Evolutionary conservation across 805 yeast species (phyloP).

Genomic region (Myxozyma vanderwaltii): DNA sequence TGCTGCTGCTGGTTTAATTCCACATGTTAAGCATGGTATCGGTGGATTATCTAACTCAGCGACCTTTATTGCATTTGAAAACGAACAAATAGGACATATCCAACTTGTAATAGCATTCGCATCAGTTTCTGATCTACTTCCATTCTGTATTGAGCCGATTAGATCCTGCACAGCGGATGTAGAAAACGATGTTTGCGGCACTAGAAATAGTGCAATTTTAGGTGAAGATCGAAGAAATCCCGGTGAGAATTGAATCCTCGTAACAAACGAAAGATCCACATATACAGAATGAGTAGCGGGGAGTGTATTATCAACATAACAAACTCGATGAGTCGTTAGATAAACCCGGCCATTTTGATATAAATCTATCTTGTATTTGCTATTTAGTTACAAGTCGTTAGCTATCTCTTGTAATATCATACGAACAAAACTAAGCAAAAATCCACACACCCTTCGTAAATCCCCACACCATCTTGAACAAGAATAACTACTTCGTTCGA

Average conservation of each 20-base stretch:
- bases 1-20: slow-evolving; percentile 50
- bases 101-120: slow-evolving; percentile 49
- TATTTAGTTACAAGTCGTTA: no score
- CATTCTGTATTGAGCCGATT: no score
- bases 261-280: slow-evolving; percentile 50
- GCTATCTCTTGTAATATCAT: neutral
- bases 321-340: slow-evolving; percentile 70
- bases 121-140: slow-evolving; percentile 3
- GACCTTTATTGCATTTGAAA: slow-evolving; percentile 52
- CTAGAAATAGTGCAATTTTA: slow-evolving; percentile 54
- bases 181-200: neutral
- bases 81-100: slow-evolving; percentile 91
- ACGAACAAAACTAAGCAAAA: neutral
- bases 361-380: slow-evolving; percentile 60
- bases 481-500: slow-evolving; percentile 54
- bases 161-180: neutral
- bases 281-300: slow-evolving; percentile 51
- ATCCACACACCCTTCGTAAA: slow-evolving; percentile 62
- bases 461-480: slow-evolving; percentile 62
- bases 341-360: slow-evolving; percentile 78
- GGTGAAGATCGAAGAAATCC: slow-evolving; percentile 79
- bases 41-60: slow-evolving; percentile 39
- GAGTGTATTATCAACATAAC: slow-evolving; percentile 62
- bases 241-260: slow-evolving; percentile 31
- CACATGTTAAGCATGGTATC: slow-evolving; percentile 64